Evolutionary conservation across 2,329 filamentous ascomycete genomes (phyloP).

Genomic region (Periconia sp.): DNA sequence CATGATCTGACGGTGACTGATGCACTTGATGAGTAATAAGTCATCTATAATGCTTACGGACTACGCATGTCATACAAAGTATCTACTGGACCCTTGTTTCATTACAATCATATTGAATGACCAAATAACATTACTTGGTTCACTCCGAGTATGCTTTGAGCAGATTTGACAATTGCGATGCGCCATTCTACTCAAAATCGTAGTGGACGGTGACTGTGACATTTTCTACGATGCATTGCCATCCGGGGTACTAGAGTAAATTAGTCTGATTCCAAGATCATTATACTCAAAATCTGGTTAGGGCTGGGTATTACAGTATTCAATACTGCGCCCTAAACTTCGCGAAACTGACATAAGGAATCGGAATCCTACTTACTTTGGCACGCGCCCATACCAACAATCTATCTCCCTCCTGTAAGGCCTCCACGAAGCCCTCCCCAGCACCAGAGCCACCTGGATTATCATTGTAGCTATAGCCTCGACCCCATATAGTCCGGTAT

Average conservation of each 20-base stretch:
- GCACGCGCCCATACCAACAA: conserved; percentile 40
- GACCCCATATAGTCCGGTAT: conserved; percentile 30
- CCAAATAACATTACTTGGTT: too few relatives aligned
- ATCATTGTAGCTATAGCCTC: conserved; percentile 12
- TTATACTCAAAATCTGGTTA: too few relatives aligned
- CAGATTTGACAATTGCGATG: neutral
- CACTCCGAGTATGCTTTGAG: too few relatives aligned
- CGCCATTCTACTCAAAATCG: conserved; percentile 19
- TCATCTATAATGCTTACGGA: too few relatives aligned
- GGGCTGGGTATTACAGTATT: too few relatives aligned
- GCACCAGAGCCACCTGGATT: conserved; percentile 33
- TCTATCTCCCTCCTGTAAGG: conserved; percentile 31
- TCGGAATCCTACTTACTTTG: conserved; percentile 40
- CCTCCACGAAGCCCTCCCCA: conserved; percentile 33
- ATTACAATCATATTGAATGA: too few relatives aligned
- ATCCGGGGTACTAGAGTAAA: conserved; percentile 30
- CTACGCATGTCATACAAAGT: too few relatives aligned
- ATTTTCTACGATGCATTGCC: conserved; percentile 31
- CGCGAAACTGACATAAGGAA: too few relatives aligned
- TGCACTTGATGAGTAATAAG: too few relatives aligned
- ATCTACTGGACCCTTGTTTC: too few relatives aligned
- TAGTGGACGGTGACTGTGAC: conserved; percentile 28
- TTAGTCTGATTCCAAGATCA: conserved; percentile 12
- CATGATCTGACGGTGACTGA: too few relatives aligned
- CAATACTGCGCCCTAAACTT: too few relatives aligned